These are phyloP conservation scores for Fusarium sp. DNA, from an alignment of 2,329 filamentous ascomycete species.

Conservation along the genomic window DNA sequence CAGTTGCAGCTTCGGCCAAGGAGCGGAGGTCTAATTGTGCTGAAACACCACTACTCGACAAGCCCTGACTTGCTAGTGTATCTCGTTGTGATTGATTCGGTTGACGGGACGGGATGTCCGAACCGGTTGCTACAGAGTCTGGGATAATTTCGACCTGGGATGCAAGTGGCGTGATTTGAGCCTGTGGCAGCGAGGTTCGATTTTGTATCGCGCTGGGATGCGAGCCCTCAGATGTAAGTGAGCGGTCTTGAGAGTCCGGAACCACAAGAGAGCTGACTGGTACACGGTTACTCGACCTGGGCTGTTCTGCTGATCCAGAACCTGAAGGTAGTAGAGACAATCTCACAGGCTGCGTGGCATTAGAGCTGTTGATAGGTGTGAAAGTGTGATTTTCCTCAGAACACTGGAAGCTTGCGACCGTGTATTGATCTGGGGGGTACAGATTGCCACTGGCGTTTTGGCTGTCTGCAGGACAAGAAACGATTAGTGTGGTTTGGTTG, in stretches of 20 bases:
- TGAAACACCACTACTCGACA: slow-evolving; percentile 8
- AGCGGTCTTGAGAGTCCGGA: slow-evolving; percentile 44
- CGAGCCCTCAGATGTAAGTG: slow-evolving; percentile 22
- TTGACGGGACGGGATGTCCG: slow-evolving; percentile 51
- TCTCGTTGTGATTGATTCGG: slow-evolving; percentile 28
- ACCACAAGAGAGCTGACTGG: slow-evolving; percentile 26
- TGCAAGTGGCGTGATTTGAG: slow-evolving; percentile 8
- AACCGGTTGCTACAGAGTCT: slow-evolving; percentile 27
- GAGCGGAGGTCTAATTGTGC: slow-evolving; percentile 1
- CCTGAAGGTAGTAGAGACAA: background rate
- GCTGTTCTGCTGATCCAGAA: slow-evolving; percentile 1
- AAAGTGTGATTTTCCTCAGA: background rate
- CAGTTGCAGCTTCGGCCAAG: background rate
- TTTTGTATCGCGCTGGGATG: background rate
- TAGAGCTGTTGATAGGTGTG: background rate
- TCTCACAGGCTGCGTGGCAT: background rate
- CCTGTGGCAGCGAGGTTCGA: slow-evolving; percentile 5
- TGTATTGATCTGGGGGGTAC: background rate
- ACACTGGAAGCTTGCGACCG: background rate
- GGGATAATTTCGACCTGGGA: slow-evolving; percentile 28
- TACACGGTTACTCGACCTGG: slow-evolving; percentile 12
- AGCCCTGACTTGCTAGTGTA: slow-evolving; percentile 5
- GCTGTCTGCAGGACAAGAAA: background rate
- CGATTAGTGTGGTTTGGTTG: background rate
- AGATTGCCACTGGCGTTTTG: background rate